Evolutionary conservation across 2,329 filamentous ascomycete species (phyloP), one percentile per base, ranked within the genome.

Genomic region (Exophiala alcalophila): DNA sequence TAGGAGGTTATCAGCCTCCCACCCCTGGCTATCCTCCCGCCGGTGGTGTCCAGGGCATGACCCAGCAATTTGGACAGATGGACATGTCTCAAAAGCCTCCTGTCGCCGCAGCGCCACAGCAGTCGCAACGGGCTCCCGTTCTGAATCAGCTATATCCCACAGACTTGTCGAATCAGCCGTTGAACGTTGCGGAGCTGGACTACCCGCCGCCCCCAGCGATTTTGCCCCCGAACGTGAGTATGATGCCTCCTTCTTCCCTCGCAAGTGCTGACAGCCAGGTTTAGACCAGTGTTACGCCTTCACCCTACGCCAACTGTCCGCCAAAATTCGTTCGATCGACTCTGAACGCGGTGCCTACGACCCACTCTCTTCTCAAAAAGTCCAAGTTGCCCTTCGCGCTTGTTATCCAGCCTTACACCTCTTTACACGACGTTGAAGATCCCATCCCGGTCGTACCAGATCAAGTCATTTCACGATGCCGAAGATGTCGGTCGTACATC

Each of bases 321-420:
- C 79, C 90, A 16, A 94, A 94, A 73, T 98, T 94, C 64, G 83
- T 97, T 53, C 86, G 92, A 57, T 97, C 92, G 14, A 97, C 92
- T 4, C 71, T 98, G 53, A 97, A 97, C 65, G 88, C 88, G 18
- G 83, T 96, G 29, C 92, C 92, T 2, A 94, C 89, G 15, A 96
- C 87, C 45, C 81, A 94, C 65, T 92, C 86, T 14, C 76, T 97
- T 18, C 77, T 98, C 47, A 98, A 97, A 72, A 97, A 97, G 72
- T 95, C 90, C 42, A 92, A 90, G 66, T 76, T 98, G 45, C 92
- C 92, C 1, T 94, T 97, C 62, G 90, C 91, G 27, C 81, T 98
- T 25, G 83, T 97, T 51, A 96, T 98, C 54, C 91, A 97, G 67
- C 92, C 92, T 10, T 98, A 97, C 61, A 88, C 83, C 26, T 81